A percentile compares a stretch with the other conserved stretches of the same genome.
Conservation (phyloP, 441 rosid genomes). For the Dalechampia spathulata region DNA sequence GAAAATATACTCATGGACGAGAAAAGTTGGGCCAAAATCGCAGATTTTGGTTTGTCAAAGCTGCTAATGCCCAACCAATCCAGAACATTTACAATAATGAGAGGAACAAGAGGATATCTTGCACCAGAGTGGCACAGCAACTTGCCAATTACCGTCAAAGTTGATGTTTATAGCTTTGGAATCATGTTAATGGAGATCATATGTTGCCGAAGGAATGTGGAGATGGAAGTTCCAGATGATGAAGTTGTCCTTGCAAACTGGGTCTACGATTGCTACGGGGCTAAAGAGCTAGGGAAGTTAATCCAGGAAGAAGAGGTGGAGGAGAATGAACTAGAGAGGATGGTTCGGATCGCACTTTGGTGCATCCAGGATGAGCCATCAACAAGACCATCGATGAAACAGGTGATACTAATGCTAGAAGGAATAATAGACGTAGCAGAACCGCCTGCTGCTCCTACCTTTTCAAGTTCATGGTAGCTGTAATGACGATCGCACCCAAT, state of each 20-base stretch:
- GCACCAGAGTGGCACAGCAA: slow-evolving; percentile 18
- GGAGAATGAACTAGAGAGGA: neutral
- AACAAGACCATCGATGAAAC: slow-evolving; percentile 30
- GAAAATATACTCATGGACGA: slow-evolving; percentile 19
- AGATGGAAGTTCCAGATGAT: slow-evolving; percentile 1
- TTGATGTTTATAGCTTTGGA: slow-evolving; percentile 15
- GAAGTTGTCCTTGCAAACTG: slow-evolving; percentile 9
- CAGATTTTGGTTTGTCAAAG: slow-evolving; percentile 18
- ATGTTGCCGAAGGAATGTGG: slow-evolving; percentile 13
- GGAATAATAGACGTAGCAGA: slow-evolving; percentile 19
- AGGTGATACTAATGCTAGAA: slow-evolving; percentile 34
- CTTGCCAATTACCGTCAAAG: slow-evolving; percentile 14
- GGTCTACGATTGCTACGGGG: slow-evolving; percentile 10
- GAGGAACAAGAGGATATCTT: slow-evolving; percentile 19
- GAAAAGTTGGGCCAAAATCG: slow-evolving; percentile 9
- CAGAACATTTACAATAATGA: slow-evolving; percentile 5
- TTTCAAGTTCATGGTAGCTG: neutral
- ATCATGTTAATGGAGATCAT: slow-evolving; percentile 13
- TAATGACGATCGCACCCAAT: no score
- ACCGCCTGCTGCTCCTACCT: slow-evolving; percentile 19
- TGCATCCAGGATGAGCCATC: slow-evolving; percentile 28
- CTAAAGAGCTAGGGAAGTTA: slow-evolving; percentile 2
- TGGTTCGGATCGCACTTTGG: slow-evolving; percentile 14
- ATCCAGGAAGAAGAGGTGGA: neutral
- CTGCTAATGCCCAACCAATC: slow-evolving; percentile 15